A percentile compares a stretch with the other conserved stretches of the same genome.
phyloP scores from a whole-genome alignment of 129 eudicot species.

The Pulicaria dysenterica region DNA sequence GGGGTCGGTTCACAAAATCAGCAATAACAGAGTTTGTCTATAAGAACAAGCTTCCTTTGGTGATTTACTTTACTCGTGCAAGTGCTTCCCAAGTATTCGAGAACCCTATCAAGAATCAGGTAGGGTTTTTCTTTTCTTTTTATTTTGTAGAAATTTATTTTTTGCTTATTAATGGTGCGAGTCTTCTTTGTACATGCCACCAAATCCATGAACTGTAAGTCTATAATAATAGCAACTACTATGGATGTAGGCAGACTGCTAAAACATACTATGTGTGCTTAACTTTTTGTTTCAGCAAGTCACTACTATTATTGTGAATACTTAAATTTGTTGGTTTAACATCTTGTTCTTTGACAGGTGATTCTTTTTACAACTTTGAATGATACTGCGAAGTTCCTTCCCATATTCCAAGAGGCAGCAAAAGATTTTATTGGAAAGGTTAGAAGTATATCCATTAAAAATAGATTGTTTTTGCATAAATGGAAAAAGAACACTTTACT shows the following conservation, averaged over 20 bases:
- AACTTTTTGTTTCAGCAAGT: background rate
- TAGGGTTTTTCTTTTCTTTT: background rate
- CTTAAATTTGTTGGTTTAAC: constrained; percentile 18
- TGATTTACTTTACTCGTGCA: constrained; percentile 62
- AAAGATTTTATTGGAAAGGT: constrained; percentile 84
- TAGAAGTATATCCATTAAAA: background rate
- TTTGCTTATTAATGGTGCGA: constrained; percentile 8
- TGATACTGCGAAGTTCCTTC: constrained; percentile 56
- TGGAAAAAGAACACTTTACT: background rate
- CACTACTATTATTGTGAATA: background rate
- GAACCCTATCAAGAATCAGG: constrained; percentile 82
- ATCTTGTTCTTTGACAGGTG: constrained; percentile 41
- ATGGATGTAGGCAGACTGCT: constrained; percentile 2
- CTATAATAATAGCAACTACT: background rate
- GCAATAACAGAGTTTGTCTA: constrained; percentile 64
- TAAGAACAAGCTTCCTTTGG: constrained; percentile 64
- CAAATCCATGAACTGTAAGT: constrained; percentile 1
- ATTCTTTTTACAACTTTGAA: constrained; percentile 67
- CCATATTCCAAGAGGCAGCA: constrained; percentile 68
- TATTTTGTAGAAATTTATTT: constrained; percentile 13
- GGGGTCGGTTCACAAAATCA: constrained; percentile 60
- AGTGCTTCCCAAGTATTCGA: constrained; percentile 62
- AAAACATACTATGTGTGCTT: background rate
- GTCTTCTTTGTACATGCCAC: constrained; percentile 17
- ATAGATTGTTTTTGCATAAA: background rate